Evolutionary conservation across 139 green algal species (phyloP).

Genomic region (Coelastrella sp.): DNA sequence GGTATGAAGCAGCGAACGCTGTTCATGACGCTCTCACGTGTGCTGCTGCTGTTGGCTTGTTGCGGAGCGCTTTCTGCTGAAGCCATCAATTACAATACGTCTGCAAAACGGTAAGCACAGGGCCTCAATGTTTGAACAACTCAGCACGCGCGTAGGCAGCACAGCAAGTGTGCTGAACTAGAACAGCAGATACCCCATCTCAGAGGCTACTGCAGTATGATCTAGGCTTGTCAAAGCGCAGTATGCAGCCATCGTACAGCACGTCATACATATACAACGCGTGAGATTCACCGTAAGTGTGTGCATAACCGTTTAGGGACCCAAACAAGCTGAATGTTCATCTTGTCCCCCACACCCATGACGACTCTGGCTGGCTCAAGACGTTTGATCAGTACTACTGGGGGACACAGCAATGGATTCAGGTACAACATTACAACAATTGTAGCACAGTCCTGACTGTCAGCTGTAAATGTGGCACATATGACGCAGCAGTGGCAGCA

Average conservation of each 20-base stretch:
- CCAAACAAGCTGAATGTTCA: conserved; percentile 82
- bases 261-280: no score
- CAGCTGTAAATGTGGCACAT: no score
- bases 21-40: background rate
- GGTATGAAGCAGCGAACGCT: no score
- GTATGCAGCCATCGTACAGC: no score
- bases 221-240: no score
- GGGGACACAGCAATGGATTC: conserved; percentile 83
- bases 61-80: background rate
- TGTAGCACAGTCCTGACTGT: background rate
- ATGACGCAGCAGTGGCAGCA: no score
- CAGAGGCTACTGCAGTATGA: no score
- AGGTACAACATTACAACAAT: conserved; percentile 56
- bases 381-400: conserved; percentile 94
- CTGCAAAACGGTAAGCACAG: background rate
- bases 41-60: conserved; percentile 5
- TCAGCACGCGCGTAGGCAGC: no score
- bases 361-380: conserved; percentile 94
- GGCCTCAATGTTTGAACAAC: no score
- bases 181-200: no score
- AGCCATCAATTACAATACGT: conserved; percentile 4
- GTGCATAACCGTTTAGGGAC: conserved; percentile 16
- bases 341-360: conserved; percentile 89
- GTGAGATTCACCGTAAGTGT: no score
- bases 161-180: no score